Conservation (phyloP, 495 filamentous ascomycete genomes). For the Clavariopsis aquatica region DNA sequence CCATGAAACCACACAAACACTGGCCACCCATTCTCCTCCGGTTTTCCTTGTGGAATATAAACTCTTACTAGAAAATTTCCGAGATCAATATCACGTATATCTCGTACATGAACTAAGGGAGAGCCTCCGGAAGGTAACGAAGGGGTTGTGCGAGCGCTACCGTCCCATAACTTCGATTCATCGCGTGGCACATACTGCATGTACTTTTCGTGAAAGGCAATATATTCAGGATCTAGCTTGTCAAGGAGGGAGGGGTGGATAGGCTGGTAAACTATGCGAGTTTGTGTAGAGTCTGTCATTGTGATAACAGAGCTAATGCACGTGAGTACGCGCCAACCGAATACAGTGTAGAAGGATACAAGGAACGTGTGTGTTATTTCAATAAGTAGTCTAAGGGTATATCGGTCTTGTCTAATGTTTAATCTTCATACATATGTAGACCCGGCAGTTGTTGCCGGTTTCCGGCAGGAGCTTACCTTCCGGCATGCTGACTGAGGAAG, state of each 20-base stretch:
- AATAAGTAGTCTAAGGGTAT: conserved; percentile 1
- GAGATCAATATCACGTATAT: background rate
- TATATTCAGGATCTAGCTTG: conserved; percentile 7
- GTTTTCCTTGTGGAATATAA: conserved; percentile 10
- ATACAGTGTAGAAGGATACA: background rate
- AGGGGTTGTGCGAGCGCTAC: background rate
- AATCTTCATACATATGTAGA: background rate
- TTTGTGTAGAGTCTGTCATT: background rate
- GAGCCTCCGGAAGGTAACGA: background rate
- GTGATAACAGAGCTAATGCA: background rate
- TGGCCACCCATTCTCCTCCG: conserved; percentile 25
- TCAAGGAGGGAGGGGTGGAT: conserved; percentile 4
- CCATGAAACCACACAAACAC: conserved; percentile 39
- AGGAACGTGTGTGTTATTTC: background rate
- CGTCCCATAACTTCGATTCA: conserved; percentile 1
- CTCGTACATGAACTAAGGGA: background rate
- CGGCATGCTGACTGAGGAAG: background rate
- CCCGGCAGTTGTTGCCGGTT: background rate
- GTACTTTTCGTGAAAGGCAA: conserved; percentile 6
- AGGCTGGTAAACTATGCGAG: conserved; percentile 1
- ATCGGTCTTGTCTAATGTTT: background rate
- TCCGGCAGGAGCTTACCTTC: background rate
- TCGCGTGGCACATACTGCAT: background rate
- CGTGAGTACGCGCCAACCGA: background rate
- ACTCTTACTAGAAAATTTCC: conserved; percentile 1